Evolutionary conservation across 2,329 filamentous ascomycete genomes (phyloP).

Genomic region (Teratosphaeria epicoccoides): DNA sequence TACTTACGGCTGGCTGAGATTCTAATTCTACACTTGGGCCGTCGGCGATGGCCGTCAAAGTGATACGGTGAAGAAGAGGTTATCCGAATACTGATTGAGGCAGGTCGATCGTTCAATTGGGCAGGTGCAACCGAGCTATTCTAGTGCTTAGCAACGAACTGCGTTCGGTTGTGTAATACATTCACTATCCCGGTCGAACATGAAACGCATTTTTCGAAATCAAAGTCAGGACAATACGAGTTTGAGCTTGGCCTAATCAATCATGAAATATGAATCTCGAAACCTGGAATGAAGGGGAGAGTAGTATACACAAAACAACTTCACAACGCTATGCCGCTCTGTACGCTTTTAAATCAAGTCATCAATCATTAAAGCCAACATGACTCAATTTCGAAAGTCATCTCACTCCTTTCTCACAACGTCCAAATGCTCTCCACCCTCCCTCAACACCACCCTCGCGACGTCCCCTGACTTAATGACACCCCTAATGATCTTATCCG

Average conservation of each 20-base stretch:
- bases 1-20: neutral
- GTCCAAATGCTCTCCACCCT: conserved; percentile 37
- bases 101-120: neutral
- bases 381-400: neutral
- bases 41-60: neutral
- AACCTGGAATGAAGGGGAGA: too few relatives aligned
- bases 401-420: conserved; percentile 9
- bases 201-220: too few relatives aligned
- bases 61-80: neutral
- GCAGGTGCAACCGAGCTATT: neutral
- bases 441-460: conserved; percentile 59
- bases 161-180: too few relatives aligned
- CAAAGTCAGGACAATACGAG: too few relatives aligned
- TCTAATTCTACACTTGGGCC: neutral
- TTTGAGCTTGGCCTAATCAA: too few relatives aligned
- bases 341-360: neutral
- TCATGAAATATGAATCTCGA: too few relatives aligned
- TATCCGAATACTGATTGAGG: neutral
- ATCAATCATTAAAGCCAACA: neutral
- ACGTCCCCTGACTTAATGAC: conserved; percentile 64
- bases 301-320: neutral
- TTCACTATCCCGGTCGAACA: too few relatives aligned
- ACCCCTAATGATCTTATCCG: conserved; percentile 85
- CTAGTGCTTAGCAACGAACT: neutral
- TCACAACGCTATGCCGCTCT: neutral